Percentiles rank a stretch among this genome's conserved stretches.
phyloP scores from a whole-genome alignment of 805 yeast species.

The Torulaspora microellipsoides region DNA sequence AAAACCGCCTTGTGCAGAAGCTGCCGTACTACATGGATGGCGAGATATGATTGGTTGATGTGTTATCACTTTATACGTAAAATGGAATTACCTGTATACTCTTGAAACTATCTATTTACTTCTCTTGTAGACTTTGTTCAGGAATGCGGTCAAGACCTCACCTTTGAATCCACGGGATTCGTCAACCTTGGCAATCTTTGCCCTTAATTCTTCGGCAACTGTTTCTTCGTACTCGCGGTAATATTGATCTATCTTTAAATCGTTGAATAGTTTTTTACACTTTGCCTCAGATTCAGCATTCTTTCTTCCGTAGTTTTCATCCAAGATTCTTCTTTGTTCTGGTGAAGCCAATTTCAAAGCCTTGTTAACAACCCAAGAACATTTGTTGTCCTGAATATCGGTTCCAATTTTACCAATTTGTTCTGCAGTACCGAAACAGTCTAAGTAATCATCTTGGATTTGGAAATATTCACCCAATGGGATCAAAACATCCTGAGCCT shows the following conservation, averaged over 20 bases:
- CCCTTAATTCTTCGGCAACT: constrained; percentile 58
- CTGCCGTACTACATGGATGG: background rate
- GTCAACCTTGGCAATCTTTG: constrained; percentile 66
- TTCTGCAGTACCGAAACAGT: constrained; percentile 95
- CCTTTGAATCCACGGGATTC: constrained; percentile 92
- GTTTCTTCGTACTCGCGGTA: constrained; percentile 82
- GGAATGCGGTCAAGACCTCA: constrained; percentile 78
- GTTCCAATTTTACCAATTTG: constrained; percentile 98
- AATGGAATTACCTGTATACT: background rate
- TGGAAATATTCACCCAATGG: constrained; percentile 99
- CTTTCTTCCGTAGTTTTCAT: constrained; percentile 86
- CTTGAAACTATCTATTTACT: constrained; percentile 53
- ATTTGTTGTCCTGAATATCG: constrained; percentile 96
- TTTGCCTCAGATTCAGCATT: constrained; percentile 60
- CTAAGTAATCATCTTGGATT: constrained; percentile 95
- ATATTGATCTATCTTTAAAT: constrained; percentile 62
- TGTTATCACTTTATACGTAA: background rate
- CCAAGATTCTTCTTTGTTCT: constrained; percentile 78
- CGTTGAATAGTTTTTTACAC: constrained; percentile 69
- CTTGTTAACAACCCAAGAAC: constrained; percentile 95
- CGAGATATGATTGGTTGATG: constrained; percentile 1
- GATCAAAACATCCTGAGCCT: constrained; percentile 79
- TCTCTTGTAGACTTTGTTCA: constrained; percentile 91
- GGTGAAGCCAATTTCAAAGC: constrained; percentile 75
- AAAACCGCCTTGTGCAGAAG: background rate